phyloP scores from a whole-genome alignment of 768 basidiomycete genomes.

The Rhodotorula toruloides region DNA sequence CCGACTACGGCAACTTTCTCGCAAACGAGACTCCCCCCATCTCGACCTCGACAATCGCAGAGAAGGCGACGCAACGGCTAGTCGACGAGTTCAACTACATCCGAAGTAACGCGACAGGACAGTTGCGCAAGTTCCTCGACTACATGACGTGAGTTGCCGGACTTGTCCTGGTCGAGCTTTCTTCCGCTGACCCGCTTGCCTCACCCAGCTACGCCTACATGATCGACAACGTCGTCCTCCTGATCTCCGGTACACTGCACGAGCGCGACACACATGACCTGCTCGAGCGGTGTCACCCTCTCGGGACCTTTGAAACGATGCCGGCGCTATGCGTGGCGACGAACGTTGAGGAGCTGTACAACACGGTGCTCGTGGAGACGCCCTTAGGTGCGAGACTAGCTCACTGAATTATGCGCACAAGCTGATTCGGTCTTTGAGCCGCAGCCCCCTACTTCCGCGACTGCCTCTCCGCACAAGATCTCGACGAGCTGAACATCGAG shows the following conservation, averaged over 20 bases:
- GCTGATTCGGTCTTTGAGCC: too few species aligned
- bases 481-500: slow-evolving; percentile 98
- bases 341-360: slow-evolving; percentile 95
- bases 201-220: slow-evolving; percentile 82
- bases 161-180: not conserved
- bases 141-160: slow-evolving; percentile 79
- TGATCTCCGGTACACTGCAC: slow-evolving; percentile 95
- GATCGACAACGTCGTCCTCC: slow-evolving; percentile 96
- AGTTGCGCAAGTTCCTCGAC: slow-evolving; percentile 85
- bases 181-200: not conserved
- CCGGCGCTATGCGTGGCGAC: slow-evolving; percentile 98
- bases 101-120: slow-evolving; percentile 81
- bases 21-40: slow-evolving; percentile 91
- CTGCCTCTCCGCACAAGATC: slow-evolving; percentile 87
- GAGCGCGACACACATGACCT: slow-evolving; percentile 97
- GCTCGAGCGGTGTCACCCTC: slow-evolving; percentile 89
- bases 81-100: slow-evolving; percentile 97
- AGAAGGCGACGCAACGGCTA: slow-evolving; percentile 88
- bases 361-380: slow-evolving; percentile 93
- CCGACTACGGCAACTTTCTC: slow-evolving; percentile 97
- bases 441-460: slow-evolving; percentile 92
- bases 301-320: slow-evolving; percentile 97
- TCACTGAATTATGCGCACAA: slow-evolving; percentile 1
- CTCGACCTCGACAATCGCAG: slow-evolving; percentile 82
- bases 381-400: slow-evolving; percentile 64